These are phyloP conservation scores for Boletales sp. DNA, from an alignment of 768 basidiomycete species.

Conservation along the genomic window DNA sequence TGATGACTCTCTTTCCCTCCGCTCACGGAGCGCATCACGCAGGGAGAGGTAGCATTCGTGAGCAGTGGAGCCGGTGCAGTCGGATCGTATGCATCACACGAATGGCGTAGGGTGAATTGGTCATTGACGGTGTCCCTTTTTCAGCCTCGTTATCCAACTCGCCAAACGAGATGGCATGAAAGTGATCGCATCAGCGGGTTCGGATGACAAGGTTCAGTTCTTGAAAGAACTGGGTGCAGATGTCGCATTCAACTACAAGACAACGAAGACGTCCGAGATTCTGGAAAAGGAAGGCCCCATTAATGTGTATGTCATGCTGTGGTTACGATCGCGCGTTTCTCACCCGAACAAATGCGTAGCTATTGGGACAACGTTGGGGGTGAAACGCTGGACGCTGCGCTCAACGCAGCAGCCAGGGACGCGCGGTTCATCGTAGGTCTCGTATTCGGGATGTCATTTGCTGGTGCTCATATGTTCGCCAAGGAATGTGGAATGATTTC, in stretches of 20 bases:
- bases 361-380: constrained; percentile 55
- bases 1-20: neutral
- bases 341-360: neutral
- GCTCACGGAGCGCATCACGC: neutral
- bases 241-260: constrained; percentile 75
- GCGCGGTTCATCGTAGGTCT: constrained; percentile 48
- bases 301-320: constrained; percentile 37
- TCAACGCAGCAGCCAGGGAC: constrained; percentile 40
- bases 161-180: constrained; percentile 52
- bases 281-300: constrained; percentile 56
- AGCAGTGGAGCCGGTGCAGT: constrained; percentile 47
- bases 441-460: neutral
- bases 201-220: constrained; percentile 66
- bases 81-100: constrained; percentile 46
- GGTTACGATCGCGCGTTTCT: too few relatives aligned
- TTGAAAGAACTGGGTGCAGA: constrained; percentile 62
- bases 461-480: neutral
- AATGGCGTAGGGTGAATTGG: neutral
- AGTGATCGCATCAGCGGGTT: constrained; percentile 70
- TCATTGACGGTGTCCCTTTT: neutral
- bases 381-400: constrained; percentile 52
- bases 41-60: constrained; percentile 52
- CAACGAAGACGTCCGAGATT: constrained; percentile 44
- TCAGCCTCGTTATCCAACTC: constrained; percentile 47
- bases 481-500: constrained; percentile 33